A percentile compares a stretch with the other conserved stretches of the same genome.
phyloP scores from a whole-genome alignment of 441 rosid species.

The Gossypium davidsonii region DNA sequence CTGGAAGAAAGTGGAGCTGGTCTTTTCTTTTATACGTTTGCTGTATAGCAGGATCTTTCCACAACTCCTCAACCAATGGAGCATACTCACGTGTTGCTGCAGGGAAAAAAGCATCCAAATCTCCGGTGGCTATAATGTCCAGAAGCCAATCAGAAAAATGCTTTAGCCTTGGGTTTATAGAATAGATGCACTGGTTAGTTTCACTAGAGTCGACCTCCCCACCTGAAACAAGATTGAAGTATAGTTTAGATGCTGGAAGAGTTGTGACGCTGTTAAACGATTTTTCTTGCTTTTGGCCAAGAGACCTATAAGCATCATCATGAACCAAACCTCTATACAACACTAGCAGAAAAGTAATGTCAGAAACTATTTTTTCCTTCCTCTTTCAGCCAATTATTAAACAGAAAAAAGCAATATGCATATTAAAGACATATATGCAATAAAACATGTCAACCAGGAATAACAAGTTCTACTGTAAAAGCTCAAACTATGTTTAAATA shows the following conservation, averaged over 20 bases:
- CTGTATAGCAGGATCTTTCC: conserved; percentile 97
- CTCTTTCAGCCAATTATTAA: not conserved
- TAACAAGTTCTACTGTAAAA: not conserved
- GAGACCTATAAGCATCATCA: not conserved
- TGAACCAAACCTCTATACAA: not conserved
- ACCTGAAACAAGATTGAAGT: conserved; percentile 35
- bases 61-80: conserved; percentile 93
- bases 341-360: not conserved
- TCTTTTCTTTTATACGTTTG: conserved; percentile 79
- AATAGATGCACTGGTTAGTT: conserved; percentile 50
- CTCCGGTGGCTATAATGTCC: conserved; percentile 97
- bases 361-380: not conserved
- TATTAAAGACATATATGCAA: not conserved
- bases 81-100: conserved; percentile 99
- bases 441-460: not conserved
- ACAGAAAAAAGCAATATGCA: not conserved
- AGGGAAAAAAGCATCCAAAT: conserved; percentile 95
- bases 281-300: not conserved
- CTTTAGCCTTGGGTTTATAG: conserved; percentile 87
- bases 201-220: conserved; percentile 39
- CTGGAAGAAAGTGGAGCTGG: conserved; percentile 96
- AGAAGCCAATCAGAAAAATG: conserved; percentile 98
- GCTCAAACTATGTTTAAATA: not conserved
- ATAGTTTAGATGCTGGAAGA: not conserved
- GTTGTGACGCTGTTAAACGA: not conserved